phyloP scores from a whole-genome alignment of 1,284 basidiomycete genomes.

The Irpex lacteus region DNA sequence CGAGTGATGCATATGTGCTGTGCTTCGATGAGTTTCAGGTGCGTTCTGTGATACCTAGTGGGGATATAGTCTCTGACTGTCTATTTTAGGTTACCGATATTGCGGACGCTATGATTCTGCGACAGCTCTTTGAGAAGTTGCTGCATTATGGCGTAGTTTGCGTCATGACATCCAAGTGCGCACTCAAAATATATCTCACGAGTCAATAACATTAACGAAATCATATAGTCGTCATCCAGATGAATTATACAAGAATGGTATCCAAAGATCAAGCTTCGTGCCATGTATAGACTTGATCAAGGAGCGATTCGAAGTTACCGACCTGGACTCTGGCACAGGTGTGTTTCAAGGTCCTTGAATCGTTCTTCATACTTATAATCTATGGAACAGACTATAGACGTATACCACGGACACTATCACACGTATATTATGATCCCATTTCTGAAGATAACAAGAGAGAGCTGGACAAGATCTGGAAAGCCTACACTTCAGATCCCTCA shows the following conservation, averaged over 20 bases:
- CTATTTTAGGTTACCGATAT: conserved; percentile 86
- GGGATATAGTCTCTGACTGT: background rate
- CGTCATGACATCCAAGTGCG: conserved; percentile 96
- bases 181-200: conserved; percentile 7
- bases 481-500: conserved; percentile 53
- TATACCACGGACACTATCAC: conserved; percentile 84
- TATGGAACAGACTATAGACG: conserved; percentile 81
- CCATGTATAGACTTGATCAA: conserved; percentile 96
- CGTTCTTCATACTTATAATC: conserved; percentile 18
- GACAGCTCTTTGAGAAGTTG: conserved; percentile 84
- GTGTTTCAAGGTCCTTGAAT: conserved; percentile 19
- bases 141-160: conserved; percentile 89
- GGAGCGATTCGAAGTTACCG: conserved; percentile 80
- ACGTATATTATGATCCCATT: conserved; percentile 89
- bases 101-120: conserved; percentile 97
- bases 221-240: conserved; percentile 88
- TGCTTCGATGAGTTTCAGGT: conserved; percentile 99
- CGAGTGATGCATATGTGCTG: conserved; percentile 80
- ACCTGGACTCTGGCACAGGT: conserved; percentile 95
- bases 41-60: conserved; percentile 20
- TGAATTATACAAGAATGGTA: conserved; percentile 98
- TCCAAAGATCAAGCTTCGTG: conserved; percentile 94
- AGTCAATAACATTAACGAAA: background rate
- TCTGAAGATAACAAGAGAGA: conserved; percentile 63
- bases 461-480: conserved; percentile 81